These are phyloP conservation scores for Periglandula ipomoeae DNA, from an alignment of 2,329 filamentous ascomycete species.

Conservation along the genomic window DNA sequence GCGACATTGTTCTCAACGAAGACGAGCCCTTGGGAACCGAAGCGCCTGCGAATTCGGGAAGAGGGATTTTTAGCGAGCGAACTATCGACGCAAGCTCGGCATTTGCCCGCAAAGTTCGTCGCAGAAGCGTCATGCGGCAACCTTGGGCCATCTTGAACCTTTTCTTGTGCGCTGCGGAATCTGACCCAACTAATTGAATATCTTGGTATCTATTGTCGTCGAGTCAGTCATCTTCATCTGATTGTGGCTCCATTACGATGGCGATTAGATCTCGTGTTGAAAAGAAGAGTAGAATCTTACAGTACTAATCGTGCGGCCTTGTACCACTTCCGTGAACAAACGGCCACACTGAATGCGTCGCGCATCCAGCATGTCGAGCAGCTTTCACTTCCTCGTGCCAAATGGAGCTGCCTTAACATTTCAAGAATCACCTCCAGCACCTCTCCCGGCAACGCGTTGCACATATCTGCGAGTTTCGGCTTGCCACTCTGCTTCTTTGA, in stretches of 20 bases:
- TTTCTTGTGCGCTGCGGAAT: conserved; percentile 47
- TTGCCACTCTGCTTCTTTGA: conserved; percentile 7
- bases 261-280: too few species aligned
- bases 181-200: conserved; percentile 49
- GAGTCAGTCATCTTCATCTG: background rate
- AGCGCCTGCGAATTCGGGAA: conserved; percentile 30
- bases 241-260: too few species aligned
- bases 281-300: conserved; percentile 26
- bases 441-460: conserved; percentile 48
- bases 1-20: conserved; percentile 43
- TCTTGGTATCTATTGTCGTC: conserved; percentile 39
- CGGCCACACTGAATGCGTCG: conserved; percentile 42
- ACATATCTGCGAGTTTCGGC: conserved; percentile 37
- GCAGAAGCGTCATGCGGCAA: conserved; percentile 45
- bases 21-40: conserved; percentile 18
- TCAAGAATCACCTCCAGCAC: conserved; percentile 48
- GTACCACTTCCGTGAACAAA: conserved; percentile 43
- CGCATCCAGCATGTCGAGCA: conserved; percentile 59
- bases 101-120: conserved; percentile 46
- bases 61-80: conserved; percentile 43
- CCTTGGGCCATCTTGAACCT: conserved; percentile 44
- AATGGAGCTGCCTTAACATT: conserved; percentile 42
- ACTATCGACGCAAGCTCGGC: conserved; percentile 45
- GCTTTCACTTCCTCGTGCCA: conserved; percentile 37
- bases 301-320: conserved; percentile 40